These are phyloP conservation scores for Postia placenta DNA, from an alignment of 768 basidiomycete genomes.

Conservation along the genomic window DNA sequence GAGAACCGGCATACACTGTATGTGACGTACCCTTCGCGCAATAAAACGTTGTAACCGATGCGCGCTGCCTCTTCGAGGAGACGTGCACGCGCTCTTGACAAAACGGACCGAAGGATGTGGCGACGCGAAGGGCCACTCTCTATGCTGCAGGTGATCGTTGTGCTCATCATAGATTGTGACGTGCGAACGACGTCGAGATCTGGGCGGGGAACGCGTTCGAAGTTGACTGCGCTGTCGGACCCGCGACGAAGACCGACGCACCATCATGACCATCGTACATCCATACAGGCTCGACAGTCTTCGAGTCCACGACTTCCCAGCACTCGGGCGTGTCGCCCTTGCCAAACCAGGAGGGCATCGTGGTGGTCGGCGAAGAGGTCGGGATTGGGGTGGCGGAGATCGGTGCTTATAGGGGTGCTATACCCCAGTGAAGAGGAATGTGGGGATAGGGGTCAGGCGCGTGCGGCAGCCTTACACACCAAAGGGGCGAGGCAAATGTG, in stretches of 20 bases:
- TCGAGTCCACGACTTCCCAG: conserved; percentile 76
- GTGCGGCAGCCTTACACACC: no score
- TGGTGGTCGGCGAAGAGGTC: background rate
- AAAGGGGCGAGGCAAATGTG: no score
- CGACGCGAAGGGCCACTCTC: background rate
- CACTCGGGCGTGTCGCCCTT: conserved; percentile 22
- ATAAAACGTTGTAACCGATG: conserved; percentile 56
- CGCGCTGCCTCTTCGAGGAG: conserved; percentile 48
- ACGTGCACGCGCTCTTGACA: conserved; percentile 57
- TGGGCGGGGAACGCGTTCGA: background rate
- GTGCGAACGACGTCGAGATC: background rate
- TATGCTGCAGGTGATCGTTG: background rate
- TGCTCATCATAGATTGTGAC: background rate
- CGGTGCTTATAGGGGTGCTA: no score
- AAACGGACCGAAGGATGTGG: conserved; percentile 10
- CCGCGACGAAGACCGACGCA: conserved; percentile 26
- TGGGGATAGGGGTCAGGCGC: no score
- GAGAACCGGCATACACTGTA: background rate
- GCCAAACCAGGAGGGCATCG: background rate
- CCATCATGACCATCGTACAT: conserved; percentile 58
- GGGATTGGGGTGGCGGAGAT: no score
- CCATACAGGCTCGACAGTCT: conserved; percentile 56
- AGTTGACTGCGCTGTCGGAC: background rate
- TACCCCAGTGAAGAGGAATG: no score
- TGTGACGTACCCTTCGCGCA: conserved; percentile 55